Evolutionary conservation across 192 early-diverging fungal genomes (phyloP).

Genomic region (Mortierella alpina): DNA sequence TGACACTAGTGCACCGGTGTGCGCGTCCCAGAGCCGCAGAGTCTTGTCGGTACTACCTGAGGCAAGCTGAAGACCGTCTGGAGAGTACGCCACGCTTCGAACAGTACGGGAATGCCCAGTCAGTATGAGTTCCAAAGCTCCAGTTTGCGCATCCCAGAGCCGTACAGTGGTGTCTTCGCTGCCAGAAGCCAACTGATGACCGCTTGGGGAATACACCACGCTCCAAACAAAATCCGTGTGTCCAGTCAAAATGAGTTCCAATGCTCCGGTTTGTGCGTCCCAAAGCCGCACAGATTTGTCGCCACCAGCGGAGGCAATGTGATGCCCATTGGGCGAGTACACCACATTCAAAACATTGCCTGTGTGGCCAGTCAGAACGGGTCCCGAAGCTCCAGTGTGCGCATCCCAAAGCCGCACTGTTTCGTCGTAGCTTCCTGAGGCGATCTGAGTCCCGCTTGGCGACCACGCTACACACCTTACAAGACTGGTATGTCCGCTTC

Average conservation of each 20-base stretch:
- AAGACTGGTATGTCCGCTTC: not conserved
- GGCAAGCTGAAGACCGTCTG: not conserved
- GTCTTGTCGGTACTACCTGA: not conserved
- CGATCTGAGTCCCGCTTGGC: not conserved
- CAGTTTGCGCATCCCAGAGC: not conserved
- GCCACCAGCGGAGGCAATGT: not conserved
- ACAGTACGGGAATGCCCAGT: not conserved
- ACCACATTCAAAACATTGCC: not conserved
- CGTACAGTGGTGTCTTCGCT: not conserved
- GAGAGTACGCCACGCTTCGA: not conserved
- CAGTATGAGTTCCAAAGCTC: not conserved
- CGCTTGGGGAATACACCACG: conserved; percentile 12
- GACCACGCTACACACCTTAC: not conserved
- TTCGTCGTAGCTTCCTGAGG: not conserved
- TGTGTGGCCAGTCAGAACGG: not conserved
- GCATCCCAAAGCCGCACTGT: conserved; percentile 1
- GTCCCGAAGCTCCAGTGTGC: not conserved
- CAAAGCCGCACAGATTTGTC: not conserved
- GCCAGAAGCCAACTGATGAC: not conserved
- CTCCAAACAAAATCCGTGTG: not conserved
- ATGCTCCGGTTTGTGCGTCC: not conserved
- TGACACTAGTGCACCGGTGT: not conserved
- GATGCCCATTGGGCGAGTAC: not conserved
- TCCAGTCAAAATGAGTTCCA: not conserved
- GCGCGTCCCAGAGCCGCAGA: not conserved